These are phyloP conservation scores for Oligophagozyma castellii DNA, from an alignment of 1,139 yeast genomes.

Conservation along the genomic window DNA sequence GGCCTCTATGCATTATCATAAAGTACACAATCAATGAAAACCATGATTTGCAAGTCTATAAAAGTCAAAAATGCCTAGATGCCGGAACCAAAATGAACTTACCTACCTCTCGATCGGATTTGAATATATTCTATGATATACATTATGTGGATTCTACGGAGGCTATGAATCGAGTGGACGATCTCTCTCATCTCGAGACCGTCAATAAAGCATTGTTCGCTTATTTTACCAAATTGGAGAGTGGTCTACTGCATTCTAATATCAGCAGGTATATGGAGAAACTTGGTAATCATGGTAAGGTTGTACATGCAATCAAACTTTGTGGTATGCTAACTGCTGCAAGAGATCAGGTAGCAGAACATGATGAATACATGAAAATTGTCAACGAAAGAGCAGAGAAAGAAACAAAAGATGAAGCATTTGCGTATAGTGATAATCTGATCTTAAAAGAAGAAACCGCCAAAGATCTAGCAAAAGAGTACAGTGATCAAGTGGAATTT, in stretches of 20 bases:
- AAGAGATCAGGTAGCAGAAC: neutral
- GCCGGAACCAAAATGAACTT: slow-evolving; percentile 3
- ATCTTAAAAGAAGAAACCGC: neutral
- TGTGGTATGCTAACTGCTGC: slow-evolving; percentile 38
- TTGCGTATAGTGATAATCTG: neutral
- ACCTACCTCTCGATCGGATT: slow-evolving; percentile 8
- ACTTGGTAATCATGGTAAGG: slow-evolving; percentile 46
- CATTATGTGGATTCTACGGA: slow-evolving; percentile 8
- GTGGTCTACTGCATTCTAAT: slow-evolving; percentile 8
- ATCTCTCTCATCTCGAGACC: slow-evolving; percentile 10
- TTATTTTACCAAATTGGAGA: slow-evolving; percentile 9
- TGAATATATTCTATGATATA: slow-evolving; percentile 12
- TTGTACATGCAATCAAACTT: slow-evolving; percentile 47
- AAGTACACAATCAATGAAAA: slow-evolving; percentile 41
- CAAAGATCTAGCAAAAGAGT: neutral
- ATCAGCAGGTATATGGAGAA: slow-evolving; percentile 17
- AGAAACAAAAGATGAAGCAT: neutral
- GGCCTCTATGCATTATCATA: slow-evolving; percentile 32
- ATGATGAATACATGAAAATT: neutral
- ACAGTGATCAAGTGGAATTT: neutral
- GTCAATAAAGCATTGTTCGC: slow-evolving; percentile 6
- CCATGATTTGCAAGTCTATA: slow-evolving; percentile 3
- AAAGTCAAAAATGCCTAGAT: slow-evolving; percentile 3
- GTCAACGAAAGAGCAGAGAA: slow-evolving; percentile 2
- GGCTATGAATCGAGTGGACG: slow-evolving; percentile 15